Base-by-base conservation (phyloP, 2,329 filamentous ascomycete species). In the Pseudogymnoascus sp. region DNA sequence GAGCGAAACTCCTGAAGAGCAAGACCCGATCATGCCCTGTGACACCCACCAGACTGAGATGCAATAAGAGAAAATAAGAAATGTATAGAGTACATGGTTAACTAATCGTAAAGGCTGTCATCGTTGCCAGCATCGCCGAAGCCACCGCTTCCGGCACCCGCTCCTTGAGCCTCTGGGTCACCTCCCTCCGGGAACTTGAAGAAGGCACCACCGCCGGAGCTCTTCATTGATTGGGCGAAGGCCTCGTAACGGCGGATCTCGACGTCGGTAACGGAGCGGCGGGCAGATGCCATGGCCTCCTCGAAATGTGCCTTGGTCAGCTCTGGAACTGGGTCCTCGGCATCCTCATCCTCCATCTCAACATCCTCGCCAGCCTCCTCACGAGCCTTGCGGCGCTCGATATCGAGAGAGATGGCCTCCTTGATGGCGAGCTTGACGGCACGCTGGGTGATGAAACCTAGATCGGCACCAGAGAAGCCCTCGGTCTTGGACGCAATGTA, bases 401-500 rank as follows among this genome's bases (percentile, higher is more conserved):
- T 97, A 65, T 97, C 93, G 54, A 83, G 74, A 16, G 86, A 81
- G 70, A 99, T 99, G 30, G 93, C 87, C 80, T 99, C 88, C 85
- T 99, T 99, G 81, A 99, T 99, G 70, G 94, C 94, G 72, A 97
- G 87, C 86, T 99, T 99, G 82, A 96, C 94, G 60, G 94, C 94
- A 75, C 94, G 92, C 81, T 99, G 94, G 22, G 94, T 97, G 74
- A 99, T 92, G 81, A 97, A 99, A 65, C 94, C 94, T 75, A 99
- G 84, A 89, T 99, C 94, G 72, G 94, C 94, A 92, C 94, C 94
- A 62, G 94, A 97, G 86, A 97, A 99, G 65, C 94, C 94, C 79
- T 99, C 92, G 5, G 94, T 99, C 84, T 96, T 95, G 78, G 87
- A 88, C 60, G 94, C 93, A 73, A 99, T 97, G 82, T 86, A 97